Evolutionary conservation across 257 asterid genomes (phyloP).

Genomic region (Phtheirospermum japonicum): DNA sequence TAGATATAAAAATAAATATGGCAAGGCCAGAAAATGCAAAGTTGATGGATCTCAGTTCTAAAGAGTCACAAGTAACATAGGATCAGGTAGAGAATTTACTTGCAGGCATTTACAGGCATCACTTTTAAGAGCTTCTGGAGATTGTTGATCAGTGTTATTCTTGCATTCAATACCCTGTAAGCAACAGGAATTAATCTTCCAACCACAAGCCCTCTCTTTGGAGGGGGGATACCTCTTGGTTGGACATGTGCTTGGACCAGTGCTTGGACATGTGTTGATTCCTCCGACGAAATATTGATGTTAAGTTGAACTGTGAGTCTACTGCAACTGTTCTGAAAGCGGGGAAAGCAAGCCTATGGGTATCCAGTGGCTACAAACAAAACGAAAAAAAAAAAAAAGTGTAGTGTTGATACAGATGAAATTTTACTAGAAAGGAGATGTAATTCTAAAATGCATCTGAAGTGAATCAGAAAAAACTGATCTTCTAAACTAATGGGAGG

Average conservation of each 20-base stretch:
- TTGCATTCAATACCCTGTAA: conserved; percentile 67
- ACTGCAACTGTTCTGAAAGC: conserved; percentile 49
- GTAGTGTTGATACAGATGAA: conserved; percentile 2
- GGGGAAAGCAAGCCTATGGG: conserved; percentile 10
- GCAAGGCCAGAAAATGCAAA: too few relatives aligned
- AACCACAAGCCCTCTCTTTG: conserved; percentile 79
- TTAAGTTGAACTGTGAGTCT: conserved; percentile 33
- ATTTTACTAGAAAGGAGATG: background rate
- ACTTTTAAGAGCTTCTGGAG: conserved; percentile 88
- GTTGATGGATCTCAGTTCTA: too few relatives aligned
- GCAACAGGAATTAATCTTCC: conserved; percentile 68
- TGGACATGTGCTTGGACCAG: too few relatives aligned
- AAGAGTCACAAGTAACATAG: too few relatives aligned
- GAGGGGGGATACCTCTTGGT: conserved; percentile 69
- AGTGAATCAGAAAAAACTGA: background rate
- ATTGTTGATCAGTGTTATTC: conserved; percentile 70
- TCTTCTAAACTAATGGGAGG: background rate
- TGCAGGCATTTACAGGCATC: conserved; percentile 80
- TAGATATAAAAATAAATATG: too few relatives aligned
- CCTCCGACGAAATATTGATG: conserved; percentile 32
- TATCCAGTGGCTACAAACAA: background rate
- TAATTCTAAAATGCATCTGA: background rate
- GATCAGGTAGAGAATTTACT: conserved; percentile 52
- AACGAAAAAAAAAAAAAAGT: background rate
- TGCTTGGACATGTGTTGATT: conserved; percentile 30